Conservation (phyloP, 2,329 filamentous ascomycete species). For the Bertia moriformis region DNA sequence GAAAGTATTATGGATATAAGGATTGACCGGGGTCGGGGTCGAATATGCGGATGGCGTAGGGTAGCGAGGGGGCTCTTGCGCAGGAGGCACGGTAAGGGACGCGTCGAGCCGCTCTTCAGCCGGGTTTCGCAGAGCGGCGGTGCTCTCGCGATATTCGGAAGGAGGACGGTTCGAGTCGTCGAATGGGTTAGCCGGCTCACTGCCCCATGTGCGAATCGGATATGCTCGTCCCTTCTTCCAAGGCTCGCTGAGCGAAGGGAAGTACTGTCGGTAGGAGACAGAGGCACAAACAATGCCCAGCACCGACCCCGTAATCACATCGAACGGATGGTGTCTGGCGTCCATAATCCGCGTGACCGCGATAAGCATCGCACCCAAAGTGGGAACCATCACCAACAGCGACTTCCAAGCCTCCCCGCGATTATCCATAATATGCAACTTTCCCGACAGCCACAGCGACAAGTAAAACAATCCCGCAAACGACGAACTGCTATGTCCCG, state of each 20-base stretch:
- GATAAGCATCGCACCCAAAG: constrained; percentile 35
- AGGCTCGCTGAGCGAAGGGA: constrained; percentile 35
- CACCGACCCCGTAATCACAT: constrained; percentile 37
- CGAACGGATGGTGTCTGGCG: constrained; percentile 44
- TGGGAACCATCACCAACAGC: constrained; percentile 34
- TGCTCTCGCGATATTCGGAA: not conserved
- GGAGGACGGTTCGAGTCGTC: constrained; percentile 1
- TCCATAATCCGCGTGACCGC: constrained; percentile 46
- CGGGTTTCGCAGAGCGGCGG: not conserved
- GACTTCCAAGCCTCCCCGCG: constrained; percentile 45
- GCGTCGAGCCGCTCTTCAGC: not conserved
- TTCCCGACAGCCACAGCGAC: constrained; percentile 42
- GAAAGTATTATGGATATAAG: constrained; percentile 7
- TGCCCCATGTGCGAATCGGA: constrained; percentile 41
- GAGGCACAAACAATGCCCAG: constrained; percentile 35
- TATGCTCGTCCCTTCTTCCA: constrained; percentile 44
- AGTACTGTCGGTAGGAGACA: constrained; percentile 41
- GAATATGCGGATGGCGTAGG: not conserved
- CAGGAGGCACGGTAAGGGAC: not conserved
- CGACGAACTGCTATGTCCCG: constrained; percentile 28
- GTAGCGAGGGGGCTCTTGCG: not conserved
- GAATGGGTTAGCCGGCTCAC: constrained; percentile 18
- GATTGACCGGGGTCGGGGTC: constrained; percentile 2
- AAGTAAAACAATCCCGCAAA: constrained; percentile 44
- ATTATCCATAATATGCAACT: constrained; percentile 42